phyloP scores from a whole-genome alignment of 257 asterid species.

The Solanum paucissectum region DNA sequence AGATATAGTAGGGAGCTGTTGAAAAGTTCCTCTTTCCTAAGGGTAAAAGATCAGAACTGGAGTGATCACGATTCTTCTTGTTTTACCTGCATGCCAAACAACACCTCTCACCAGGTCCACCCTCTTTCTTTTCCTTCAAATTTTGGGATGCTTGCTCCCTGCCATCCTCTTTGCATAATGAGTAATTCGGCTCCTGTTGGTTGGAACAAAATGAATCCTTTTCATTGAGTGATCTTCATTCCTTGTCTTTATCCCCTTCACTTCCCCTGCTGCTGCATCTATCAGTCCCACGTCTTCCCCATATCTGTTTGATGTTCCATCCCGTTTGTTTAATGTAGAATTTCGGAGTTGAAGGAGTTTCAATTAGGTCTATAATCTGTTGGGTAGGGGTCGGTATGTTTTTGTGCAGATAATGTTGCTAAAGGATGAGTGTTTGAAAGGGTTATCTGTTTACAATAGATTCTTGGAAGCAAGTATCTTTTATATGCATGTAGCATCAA shows the following conservation, averaged over 20 bases:
- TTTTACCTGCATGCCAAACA: background rate
- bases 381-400: background rate
- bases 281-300: background rate
- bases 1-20: background rate
- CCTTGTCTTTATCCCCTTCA: background rate
- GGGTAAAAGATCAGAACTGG: background rate
- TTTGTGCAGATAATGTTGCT: background rate
- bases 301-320: background rate
- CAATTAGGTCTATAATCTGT: background rate
- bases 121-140: background rate
- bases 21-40: background rate
- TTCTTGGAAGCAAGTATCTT: background rate
- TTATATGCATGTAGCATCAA: background rate
- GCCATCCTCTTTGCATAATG: background rate
- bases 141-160: background rate
- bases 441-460: background rate
- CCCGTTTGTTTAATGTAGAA: background rate
- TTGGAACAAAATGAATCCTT: background rate
- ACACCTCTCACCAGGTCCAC: background rate
- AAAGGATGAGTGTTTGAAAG: background rate
- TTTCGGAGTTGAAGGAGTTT: background rate
- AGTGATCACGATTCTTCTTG: background rate
- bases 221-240: background rate
- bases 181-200: background rate
- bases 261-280: background rate